These are phyloP conservation scores for Bimuria novae-zelandiae DNA, from an alignment of 2,329 filamentous ascomycete genomes.

Conservation along the genomic window DNA sequence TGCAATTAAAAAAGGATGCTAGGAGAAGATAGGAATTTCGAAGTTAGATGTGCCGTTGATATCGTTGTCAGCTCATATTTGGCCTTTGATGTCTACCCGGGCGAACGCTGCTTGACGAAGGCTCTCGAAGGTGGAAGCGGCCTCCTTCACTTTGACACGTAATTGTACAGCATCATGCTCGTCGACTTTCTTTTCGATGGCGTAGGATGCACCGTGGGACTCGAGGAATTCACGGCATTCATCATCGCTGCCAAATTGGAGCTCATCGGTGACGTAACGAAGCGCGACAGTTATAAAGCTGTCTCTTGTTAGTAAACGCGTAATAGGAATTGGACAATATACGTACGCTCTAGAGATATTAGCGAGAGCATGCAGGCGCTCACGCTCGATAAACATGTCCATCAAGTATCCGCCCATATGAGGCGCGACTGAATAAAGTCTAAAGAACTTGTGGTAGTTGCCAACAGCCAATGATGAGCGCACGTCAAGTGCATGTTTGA, in stretches of 20 bases:
- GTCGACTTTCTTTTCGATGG: slow-evolving; percentile 76
- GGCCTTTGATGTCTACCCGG: slow-evolving; percentile 94
- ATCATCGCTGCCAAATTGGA: slow-evolving; percentile 91
- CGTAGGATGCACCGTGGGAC: slow-evolving; percentile 73
- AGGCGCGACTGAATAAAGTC: slow-evolving; percentile 88
- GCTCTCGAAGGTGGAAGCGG: slow-evolving; percentile 67
- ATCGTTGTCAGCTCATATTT: slow-evolving; percentile 68
- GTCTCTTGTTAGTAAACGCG: slow-evolving; percentile 52
- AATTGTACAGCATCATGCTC: slow-evolving; percentile 21
- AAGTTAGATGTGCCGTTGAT: slow-evolving; percentile 8
- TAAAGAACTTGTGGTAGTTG: slow-evolving; percentile 98
- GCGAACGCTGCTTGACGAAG: slow-evolving; percentile 76
- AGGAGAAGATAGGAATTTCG: slow-evolving; percentile 7
- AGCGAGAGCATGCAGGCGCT: slow-evolving; percentile 86
- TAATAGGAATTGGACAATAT: too few species aligned
- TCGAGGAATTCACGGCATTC: slow-evolving; percentile 91
- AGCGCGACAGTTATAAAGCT: slow-evolving; percentile 93
- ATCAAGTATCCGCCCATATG: slow-evolving; percentile 98
- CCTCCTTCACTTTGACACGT: slow-evolving; percentile 65
- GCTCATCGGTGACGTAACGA: slow-evolving; percentile 91
- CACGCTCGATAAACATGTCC: slow-evolving; percentile 97
- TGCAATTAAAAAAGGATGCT: slow-evolving; percentile 17
- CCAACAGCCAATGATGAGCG: slow-evolving; percentile 89
- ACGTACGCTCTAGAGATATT: slow-evolving; percentile 95
- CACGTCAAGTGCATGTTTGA: slow-evolving; percentile 85